Percentiles rank a stretch among this genome's conserved stretches.
phyloP scores from a whole-genome alignment of 23 red algal genomes.

The Gracilaria caudata region DNA sequence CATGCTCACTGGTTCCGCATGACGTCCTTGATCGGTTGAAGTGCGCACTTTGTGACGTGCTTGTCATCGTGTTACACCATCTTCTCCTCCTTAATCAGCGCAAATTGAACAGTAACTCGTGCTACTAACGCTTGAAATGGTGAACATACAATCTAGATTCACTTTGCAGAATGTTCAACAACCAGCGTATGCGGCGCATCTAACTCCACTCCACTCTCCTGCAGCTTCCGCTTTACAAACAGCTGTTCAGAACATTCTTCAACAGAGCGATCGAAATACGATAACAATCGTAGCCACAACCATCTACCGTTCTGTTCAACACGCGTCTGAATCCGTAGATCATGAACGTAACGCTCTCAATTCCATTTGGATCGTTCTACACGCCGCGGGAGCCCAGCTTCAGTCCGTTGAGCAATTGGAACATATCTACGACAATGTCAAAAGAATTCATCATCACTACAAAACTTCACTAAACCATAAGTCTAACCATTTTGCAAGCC shows the following conservation, averaged over 20 bases:
- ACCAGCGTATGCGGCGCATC: background rate
- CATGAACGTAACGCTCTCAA: conserved; percentile 1
- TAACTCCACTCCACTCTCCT: conserved; percentile 19
- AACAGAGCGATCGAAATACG: background rate
- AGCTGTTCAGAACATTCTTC: conserved; percentile 12
- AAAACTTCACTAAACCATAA: background rate
- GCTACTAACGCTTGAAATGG: background rate
- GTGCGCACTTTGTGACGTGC: background rate
- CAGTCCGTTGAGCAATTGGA: conserved; percentile 9
- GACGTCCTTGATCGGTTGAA: background rate
- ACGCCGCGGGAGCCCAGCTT: background rate
- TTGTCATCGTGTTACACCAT: background rate
- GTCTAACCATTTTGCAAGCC: background rate
- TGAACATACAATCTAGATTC: background rate
- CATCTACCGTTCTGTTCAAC: conserved; percentile 21
- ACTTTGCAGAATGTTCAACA: background rate
- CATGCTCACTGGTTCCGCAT: background rate
- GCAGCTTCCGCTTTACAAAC: background rate
- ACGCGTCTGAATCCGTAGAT: background rate
- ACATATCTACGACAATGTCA: background rate
- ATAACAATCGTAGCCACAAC: background rate
- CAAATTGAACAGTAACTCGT: too few species aligned
- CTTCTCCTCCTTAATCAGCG: background rate
- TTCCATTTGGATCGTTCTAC: conserved; percentile 14
- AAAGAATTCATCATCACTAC: conserved; percentile 19